These are phyloP conservation scores for Lentinula novae-zelandiae DNA, from an alignment of 1,284 basidiomycete genomes.

Conservation along the genomic window DNA sequence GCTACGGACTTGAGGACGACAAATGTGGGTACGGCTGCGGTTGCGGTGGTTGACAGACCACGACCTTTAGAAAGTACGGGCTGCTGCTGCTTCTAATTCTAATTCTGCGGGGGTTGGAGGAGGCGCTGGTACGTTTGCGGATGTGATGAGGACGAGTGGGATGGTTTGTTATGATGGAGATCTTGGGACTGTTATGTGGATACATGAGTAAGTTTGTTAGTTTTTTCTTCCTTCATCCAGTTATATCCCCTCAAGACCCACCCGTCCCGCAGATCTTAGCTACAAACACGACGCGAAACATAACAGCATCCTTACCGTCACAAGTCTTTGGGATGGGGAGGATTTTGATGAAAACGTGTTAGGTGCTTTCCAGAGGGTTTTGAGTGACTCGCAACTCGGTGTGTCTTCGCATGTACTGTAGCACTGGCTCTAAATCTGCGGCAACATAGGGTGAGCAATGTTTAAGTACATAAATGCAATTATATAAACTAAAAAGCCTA, in stretches of 20 bases:
- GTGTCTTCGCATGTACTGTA: no score
- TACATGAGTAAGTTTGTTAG: constrained; percentile 61
- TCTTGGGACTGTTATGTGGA: constrained; percentile 50
- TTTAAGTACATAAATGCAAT: no score
- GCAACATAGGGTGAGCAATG: no score
- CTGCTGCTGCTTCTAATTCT: constrained; percentile 13
- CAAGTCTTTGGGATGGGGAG: constrained; percentile 45
- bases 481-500: no score
- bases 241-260: constrained; percentile 34
- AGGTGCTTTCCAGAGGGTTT: constrained; percentile 31
- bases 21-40: background rate
- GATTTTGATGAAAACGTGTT: constrained; percentile 33
- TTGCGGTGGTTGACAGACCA: no score
- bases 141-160: constrained; percentile 58
- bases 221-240: constrained; percentile 15
- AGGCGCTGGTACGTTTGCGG: constrained; percentile 32
- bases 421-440: no score
- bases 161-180: constrained; percentile 49
- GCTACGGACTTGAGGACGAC: background rate
- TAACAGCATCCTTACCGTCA: constrained; percentile 53
- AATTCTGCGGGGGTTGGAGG: no score
- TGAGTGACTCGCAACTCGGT: constrained; percentile 34
- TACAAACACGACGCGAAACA: constrained; percentile 77
- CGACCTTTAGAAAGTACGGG: constrained; percentile 24
- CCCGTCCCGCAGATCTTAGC: constrained; percentile 65